Evolutionary conservation across 306 rosid genomes (phyloP).

Genomic region (Rosa lucieae): DNA sequence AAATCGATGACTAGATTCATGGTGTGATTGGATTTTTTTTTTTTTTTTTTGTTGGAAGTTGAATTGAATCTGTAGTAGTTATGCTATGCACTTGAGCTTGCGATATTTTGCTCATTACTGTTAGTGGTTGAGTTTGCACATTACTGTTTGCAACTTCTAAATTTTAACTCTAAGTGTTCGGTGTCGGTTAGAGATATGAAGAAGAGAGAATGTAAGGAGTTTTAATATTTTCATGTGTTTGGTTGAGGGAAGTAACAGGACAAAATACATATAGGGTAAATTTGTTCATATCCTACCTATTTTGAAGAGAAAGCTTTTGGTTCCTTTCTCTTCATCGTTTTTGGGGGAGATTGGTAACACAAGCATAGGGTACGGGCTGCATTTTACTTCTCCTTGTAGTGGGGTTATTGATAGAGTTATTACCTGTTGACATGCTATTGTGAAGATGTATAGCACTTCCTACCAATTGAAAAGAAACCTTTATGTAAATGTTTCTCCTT

Average conservation of each 20-base stretch:
- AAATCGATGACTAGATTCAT: neutral
- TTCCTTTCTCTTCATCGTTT: neutral
- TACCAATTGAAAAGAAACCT: neutral
- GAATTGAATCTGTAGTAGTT: neutral
- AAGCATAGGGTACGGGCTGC: neutral
- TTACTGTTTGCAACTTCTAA: neutral
- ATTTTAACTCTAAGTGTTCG: neutral
- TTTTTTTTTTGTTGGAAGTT: neutral
- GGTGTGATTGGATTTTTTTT: slow-evolving; percentile 17
- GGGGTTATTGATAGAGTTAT: neutral
- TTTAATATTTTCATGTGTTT: neutral
- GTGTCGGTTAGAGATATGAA: neutral
- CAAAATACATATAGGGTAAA: neutral
- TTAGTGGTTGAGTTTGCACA: neutral
- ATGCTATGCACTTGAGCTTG: neutral
- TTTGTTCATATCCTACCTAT: neutral
- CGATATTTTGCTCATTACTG: neutral
- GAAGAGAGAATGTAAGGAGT: too few species aligned
- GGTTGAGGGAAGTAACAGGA: neutral
- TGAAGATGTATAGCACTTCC: neutral
- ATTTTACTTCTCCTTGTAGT: too few species aligned
- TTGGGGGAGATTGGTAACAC: neutral
- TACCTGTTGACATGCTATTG: neutral
- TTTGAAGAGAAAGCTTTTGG: neutral
- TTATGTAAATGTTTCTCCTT: neutral